Percentiles rank a stretch among this genome's conserved stretches.
Evolutionary conservation across 78 protist species (phyloP).

Genomic region (Polysphondylium violaceum): DNA sequence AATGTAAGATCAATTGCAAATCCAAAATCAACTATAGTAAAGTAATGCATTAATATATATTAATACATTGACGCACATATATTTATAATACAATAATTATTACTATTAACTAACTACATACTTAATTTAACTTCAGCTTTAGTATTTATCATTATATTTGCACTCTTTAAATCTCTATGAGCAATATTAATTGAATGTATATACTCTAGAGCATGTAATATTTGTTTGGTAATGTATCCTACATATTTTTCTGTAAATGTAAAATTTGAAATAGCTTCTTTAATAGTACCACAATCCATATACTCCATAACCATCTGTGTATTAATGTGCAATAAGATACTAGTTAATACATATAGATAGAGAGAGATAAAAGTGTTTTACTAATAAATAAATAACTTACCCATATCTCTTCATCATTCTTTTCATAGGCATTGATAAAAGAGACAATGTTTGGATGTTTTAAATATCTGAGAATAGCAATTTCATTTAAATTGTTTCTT

Average conservation of each 20-base stretch:
- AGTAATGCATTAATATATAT: background rate
- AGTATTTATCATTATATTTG: slow-evolving; percentile 72
- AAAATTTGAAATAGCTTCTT: slow-evolving; percentile 59
- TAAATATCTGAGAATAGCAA: slow-evolving; percentile 45
- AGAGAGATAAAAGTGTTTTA: background rate
- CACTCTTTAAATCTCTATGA: slow-evolving; percentile 68
- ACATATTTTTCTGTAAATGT: slow-evolving; percentile 75
- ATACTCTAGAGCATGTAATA: slow-evolving; percentile 57
- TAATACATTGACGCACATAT: too few species aligned
- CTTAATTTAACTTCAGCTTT: slow-evolving; percentile 78
- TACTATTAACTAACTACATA: slow-evolving; percentile 7
- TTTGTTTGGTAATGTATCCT: slow-evolving; percentile 44
- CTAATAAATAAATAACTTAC: slow-evolving; percentile 8
- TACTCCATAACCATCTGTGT: slow-evolving; percentile 60
- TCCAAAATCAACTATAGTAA: slow-evolving; percentile 74
- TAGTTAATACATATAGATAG: background rate
- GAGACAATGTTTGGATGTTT: slow-evolving; percentile 77
- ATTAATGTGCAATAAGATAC: background rate
- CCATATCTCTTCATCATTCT: slow-evolving; percentile 79
- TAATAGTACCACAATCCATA: slow-evolving; percentile 79
- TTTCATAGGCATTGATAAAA: slow-evolving; percentile 65
- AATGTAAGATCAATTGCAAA: slow-evolving; percentile 62
- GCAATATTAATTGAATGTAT: slow-evolving; percentile 58
- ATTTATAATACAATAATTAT: background rate
- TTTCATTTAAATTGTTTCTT: slow-evolving; percentile 69